A percentile compares a stretch with the other conserved stretches of the same genome.
Conservation (phyloP, 768 basidiomycete species). For the Phanerochaete carnosa region DNA sequence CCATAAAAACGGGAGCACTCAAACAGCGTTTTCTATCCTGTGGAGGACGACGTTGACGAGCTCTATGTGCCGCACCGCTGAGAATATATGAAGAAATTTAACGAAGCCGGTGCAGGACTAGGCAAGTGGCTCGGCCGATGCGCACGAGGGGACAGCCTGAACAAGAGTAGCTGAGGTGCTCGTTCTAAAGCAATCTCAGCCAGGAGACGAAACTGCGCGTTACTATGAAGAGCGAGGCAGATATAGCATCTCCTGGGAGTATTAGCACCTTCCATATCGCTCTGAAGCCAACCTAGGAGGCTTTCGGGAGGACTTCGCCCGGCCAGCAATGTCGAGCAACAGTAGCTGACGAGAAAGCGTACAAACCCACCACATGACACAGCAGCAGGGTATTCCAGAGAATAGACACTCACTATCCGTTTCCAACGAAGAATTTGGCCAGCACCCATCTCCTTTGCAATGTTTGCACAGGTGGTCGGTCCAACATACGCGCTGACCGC, state of each 20-base stretch:
- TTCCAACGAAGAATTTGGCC: constrained; percentile 79
- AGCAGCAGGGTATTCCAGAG: background rate
- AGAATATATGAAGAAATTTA: no score
- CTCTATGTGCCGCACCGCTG: no score
- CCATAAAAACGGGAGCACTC: no score
- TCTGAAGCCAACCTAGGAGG: background rate
- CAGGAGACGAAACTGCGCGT: no score
- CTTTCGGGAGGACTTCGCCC: background rate
- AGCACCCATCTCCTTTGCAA: constrained; percentile 85
- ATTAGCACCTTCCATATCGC: background rate
- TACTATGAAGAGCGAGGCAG: no score
- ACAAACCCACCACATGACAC: background rate
- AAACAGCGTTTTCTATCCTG: no score
- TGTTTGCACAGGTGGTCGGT: constrained; percentile 73
- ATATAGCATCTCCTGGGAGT: background rate
- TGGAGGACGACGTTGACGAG: no score
- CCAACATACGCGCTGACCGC: constrained; percentile 93
- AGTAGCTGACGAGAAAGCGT: background rate
- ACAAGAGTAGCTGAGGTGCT: no score
- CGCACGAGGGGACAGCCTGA: no score
- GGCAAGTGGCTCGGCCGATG: no score
- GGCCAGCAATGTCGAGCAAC: background rate
- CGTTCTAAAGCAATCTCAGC: no score
- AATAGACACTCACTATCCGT: constrained; percentile 52
- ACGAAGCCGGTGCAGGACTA: no score